Evolutionary conservation across 2,329 filamentous ascomycete species (phyloP).

Genomic region (Didymosphaeria variabile): DNA sequence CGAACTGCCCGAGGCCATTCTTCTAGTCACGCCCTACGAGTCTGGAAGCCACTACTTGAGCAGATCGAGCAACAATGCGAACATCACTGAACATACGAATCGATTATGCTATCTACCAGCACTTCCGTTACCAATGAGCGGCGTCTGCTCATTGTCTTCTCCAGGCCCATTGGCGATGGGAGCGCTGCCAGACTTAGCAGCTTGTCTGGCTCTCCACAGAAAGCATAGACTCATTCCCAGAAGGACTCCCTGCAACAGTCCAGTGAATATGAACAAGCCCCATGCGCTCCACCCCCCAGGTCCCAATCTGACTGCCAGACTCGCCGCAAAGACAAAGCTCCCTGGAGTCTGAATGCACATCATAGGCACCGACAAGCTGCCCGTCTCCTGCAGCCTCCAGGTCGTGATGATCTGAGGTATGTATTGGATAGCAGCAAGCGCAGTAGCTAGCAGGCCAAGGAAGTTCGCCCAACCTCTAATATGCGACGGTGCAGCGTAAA

Average conservation of each 20-base stretch:
- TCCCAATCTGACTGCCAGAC: slow-evolving; percentile 81
- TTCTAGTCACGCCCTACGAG: no score
- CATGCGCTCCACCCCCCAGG: slow-evolving; percentile 92
- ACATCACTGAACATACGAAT: neutral
- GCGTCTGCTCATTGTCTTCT: slow-evolving; percentile 24
- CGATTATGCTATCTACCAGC: slow-evolving; percentile 3
- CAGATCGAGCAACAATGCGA: neutral
- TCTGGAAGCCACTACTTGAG: neutral
- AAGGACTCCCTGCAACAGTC: slow-evolving; percentile 81
- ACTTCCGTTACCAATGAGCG: slow-evolving; percentile 21
- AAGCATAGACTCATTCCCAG: slow-evolving; percentile 84
- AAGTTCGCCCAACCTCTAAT: slow-evolving; percentile 84
- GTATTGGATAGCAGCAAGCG: slow-evolving; percentile 88
- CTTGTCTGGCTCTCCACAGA: slow-evolving; percentile 61
- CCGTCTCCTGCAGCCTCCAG: slow-evolving; percentile 82
- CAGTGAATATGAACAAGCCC: slow-evolving; percentile 90
- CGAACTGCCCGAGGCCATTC: neutral
- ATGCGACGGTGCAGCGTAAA: slow-evolving; percentile 70
- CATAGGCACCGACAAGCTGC: slow-evolving; percentile 93
- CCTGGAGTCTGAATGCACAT: slow-evolving; percentile 98
- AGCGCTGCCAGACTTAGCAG: slow-evolving; percentile 31
- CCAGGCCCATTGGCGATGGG: slow-evolving; percentile 15
- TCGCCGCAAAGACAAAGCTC: slow-evolving; percentile 87
- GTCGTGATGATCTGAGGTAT: slow-evolving; percentile 95
- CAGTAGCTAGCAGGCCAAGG: slow-evolving; percentile 80